Evolutionary conservation across 176 grass and related monocot genomes (phyloP), one percentile per base, ranked within the genome.

Genomic region (Oryza longistaminata): DNA sequence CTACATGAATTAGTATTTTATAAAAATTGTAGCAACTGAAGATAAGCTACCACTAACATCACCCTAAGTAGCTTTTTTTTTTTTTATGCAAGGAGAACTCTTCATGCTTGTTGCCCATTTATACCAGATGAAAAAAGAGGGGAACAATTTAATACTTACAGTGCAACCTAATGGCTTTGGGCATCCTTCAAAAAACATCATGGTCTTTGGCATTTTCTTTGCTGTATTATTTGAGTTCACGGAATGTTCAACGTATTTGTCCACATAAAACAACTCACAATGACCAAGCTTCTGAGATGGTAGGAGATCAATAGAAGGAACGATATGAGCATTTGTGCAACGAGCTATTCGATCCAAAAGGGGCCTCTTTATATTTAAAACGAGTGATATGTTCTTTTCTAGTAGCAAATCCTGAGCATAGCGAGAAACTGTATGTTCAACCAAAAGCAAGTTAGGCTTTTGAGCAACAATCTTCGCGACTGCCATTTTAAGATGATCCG

Each of bases 141-240:
- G 34, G 88, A 88, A 43, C 71, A 73, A 33, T 68, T 81, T 53
- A 88, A 78, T 34, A 94, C 96, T 96, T 87, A 99, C 96, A 70
- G 93, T 99, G 96, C 93, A 99, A 86, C 93, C 91, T 78, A 93
- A 88, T 53, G 91, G 93, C 68, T 92, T 92, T 64, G 91, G 86
- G 50, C 96, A 99, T 83, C 91, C 93, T 94, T 99, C 96, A 73
- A 99, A 94, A 85, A 99, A 92, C 91, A 96, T 95, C 91, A 96
- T 93, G 65, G 88, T 95, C 83, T 99, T 96, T 43, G 88, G 39
- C 34, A 46, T 77, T 85, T 92, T 99, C 83, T 96, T 99, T 13
- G 73, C 46, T 64, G 82, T 34, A 83, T 92, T 76, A 78, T 61
- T 74, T 21, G 37, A 71, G 49, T 60, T 85, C 44, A 82, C 62